Percentiles rank a stretch among this genome's conserved stretches.
These are phyloP conservation scores for Cercospora sp. DNA, from an alignment of 2,329 filamentous ascomycete species.

Conservation along the genomic window DNA sequence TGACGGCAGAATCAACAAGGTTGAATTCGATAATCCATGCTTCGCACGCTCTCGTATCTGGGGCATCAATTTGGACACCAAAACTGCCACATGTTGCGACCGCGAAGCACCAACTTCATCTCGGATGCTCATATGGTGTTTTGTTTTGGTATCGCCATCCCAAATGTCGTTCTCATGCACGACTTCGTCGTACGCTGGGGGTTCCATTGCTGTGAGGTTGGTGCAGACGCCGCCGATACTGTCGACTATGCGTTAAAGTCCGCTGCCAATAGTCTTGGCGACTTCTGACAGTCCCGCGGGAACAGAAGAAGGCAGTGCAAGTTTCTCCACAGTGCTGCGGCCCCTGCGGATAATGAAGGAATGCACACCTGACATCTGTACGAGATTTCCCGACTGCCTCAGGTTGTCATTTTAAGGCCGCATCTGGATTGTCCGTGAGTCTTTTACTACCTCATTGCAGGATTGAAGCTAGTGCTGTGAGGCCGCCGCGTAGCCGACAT, in stretches of 20 bases:
- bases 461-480: neutral
- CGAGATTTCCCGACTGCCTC: neutral
- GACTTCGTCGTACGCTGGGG: constrained; percentile 37
- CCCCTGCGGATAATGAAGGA: neutral
- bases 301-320: neutral
- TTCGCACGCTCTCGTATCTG: constrained; percentile 31
- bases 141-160: constrained; percentile 22
- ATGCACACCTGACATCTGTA: constrained; percentile 3
- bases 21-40: constrained; percentile 34
- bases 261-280: neutral
- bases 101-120: constrained; percentile 36
- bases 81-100: constrained; percentile 35
- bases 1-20: constrained; percentile 36
- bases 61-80: constrained; percentile 32
- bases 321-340: neutral
- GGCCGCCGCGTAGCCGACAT: constrained; percentile 8
- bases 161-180: constrained; percentile 12
- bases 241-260: neutral
- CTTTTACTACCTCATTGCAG: constrained; percentile 1
- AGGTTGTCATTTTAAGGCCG: neutral
- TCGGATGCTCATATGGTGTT: constrained; percentile 32
- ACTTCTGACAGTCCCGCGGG: neutral
- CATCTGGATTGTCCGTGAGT: neutral
- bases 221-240: neutral
- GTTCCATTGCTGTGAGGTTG: constrained; percentile 21